Evolutionary conservation across 805 yeast genomes (phyloP), one percentile per base, ranked within the genome.

Genomic region (Yamadazyma paraphyllophila): DNA sequence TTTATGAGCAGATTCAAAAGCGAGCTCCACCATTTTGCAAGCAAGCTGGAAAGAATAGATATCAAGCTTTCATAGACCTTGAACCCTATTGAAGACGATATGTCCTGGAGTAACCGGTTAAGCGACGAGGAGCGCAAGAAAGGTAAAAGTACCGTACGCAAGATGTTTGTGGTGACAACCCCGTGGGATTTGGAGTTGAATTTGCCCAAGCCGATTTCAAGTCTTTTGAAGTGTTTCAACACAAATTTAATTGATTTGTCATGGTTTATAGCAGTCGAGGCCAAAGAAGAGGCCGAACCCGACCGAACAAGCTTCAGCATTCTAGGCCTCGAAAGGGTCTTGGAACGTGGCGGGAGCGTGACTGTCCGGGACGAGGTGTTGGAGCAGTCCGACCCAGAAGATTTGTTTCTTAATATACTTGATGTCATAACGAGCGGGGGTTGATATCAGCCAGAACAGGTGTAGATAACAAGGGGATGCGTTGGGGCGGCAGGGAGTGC

Each of bases 21-120:
- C n/a, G 73, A 63, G n/a, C 62, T 54, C 84, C 84, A 80, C 84
- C 84, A 80, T 52, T 66, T 69, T 8, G 73, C 52, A 13, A 78
- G 51, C 9, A 69, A 57, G 13, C 69, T 55, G 4, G 62, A 46
- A 6, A 62, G 53, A 3, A 71, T 62, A 51, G 66, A 64, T 11
- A 57, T 57, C 43, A 71, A 57, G 49, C 71, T 63, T 43, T 50
- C 53, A 52, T 63, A 66, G 16, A 70, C 59, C 44, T 57, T 56
- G 24, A 30, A 39, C 16, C 41, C 41, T 7, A 30, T 39, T 20
- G 29, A 15, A 1, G 31, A 5, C 26, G 47, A 39, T 11, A 44
- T 35, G 15, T 39, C 44, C 8, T 9, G 12, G 5, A 44, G 32
- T 4, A 35, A 25, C 7, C n/a, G 8, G 26, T 35, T 36, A 7